phyloP scores from a whole-genome alignment of 805 yeast genomes.

The Candida insectalens region DNA sequence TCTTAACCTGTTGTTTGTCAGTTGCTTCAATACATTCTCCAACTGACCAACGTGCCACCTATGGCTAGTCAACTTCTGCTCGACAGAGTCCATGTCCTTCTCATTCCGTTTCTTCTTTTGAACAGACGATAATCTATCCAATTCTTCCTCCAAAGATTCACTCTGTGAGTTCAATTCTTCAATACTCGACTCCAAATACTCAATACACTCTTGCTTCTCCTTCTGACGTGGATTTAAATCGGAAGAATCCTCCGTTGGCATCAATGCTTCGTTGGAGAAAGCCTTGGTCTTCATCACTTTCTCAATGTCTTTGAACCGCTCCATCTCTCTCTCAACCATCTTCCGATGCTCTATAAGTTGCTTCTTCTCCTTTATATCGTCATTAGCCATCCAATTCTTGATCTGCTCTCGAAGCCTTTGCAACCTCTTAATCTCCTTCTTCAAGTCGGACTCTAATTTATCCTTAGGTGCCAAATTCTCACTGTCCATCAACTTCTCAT shows the following conservation, averaged over 20 bases:
- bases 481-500: slow-evolving; percentile 74
- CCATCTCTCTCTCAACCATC: slow-evolving; percentile 77
- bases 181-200: slow-evolving; percentile 59
- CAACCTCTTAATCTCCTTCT: slow-evolving; percentile 88
- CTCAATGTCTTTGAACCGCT: slow-evolving; percentile 89
- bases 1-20: slow-evolving; percentile 74
- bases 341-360: slow-evolving; percentile 67
- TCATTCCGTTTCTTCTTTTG: slow-evolving; percentile 45
- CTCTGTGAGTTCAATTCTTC: slow-evolving; percentile 78
- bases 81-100: slow-evolving; percentile 51
- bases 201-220: slow-evolving; percentile 64
- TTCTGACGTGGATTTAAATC: slow-evolving; percentile 70
- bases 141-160: slow-evolving; percentile 68
- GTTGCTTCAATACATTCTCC: slow-evolving; percentile 64
- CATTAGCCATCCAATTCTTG: slow-evolving; percentile 88
- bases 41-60: slow-evolving; percentile 68
- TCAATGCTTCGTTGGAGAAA: slow-evolving; percentile 85
- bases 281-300: slow-evolving; percentile 90
- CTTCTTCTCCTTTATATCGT: slow-evolving; percentile 85
- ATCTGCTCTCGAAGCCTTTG: slow-evolving; percentile 93
- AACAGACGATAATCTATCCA: slow-evolving; percentile 41
- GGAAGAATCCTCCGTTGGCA: slow-evolving; percentile 35
- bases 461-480: slow-evolving; percentile 87
- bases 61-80: slow-evolving; percentile 59
- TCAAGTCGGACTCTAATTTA: slow-evolving; percentile 83